Conservation (phyloP, 2,329 filamentous ascomycete species). For the Karstenula rhodostoma region DNA sequence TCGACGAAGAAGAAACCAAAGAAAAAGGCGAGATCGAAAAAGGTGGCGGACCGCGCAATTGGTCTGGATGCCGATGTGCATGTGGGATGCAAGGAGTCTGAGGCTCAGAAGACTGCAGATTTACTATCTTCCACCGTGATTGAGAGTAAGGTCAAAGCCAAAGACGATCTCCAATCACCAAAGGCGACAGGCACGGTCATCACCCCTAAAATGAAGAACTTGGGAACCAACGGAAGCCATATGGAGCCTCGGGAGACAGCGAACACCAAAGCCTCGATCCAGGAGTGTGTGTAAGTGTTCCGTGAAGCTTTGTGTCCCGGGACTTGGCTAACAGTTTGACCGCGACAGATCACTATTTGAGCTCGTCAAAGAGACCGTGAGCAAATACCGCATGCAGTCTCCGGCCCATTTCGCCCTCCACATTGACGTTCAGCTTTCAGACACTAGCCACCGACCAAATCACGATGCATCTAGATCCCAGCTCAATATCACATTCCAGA, state of each 20-base stretch:
- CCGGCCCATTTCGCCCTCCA: constrained; percentile 14
- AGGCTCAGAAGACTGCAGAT: neutral
- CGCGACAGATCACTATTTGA: neutral
- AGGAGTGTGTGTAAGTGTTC: neutral
- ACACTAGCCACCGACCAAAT: neutral
- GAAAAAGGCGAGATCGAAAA: neutral
- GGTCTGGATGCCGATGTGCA: neutral
- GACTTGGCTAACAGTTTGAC: neutral
- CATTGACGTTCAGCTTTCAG: constrained; percentile 12
- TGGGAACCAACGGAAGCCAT: neutral
- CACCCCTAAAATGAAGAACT: neutral
- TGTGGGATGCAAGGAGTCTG: neutral
- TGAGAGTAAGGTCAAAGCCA: neutral
- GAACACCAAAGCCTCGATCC: neutral
- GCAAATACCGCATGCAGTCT: constrained; percentile 14
- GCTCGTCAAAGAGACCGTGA: constrained; percentile 7
- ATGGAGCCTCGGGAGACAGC: neutral
- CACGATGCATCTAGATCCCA: neutral
- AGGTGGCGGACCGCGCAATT: neutral
- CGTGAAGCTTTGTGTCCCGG: neutral
- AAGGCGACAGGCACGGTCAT: neutral
- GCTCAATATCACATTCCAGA: constrained; percentile 9
- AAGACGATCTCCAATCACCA: neutral
- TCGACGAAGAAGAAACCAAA: neutral
- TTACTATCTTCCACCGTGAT: neutral